phyloP scores from a whole-genome alignment of 148 eudicot genomes.

The Limonium bicolor region DNA sequence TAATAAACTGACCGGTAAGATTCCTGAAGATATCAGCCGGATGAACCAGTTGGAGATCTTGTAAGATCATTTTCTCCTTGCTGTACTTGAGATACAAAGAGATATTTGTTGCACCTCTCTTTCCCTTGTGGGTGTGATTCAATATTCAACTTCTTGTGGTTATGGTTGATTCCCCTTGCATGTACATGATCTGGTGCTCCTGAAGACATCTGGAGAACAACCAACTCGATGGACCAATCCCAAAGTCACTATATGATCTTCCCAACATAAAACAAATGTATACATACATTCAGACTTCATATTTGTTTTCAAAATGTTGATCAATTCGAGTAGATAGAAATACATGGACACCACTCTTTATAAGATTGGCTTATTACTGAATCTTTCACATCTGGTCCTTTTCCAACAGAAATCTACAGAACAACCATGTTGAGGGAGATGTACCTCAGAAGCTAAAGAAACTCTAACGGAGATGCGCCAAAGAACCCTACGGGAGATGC shows the following conservation, averaged over 20 bases:
- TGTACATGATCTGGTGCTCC: no score
- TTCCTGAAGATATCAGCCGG: constrained; percentile 53
- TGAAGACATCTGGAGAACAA: constrained; percentile 75
- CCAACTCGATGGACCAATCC: constrained; percentile 58
- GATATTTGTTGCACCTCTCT: no score
- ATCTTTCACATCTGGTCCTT: no score
- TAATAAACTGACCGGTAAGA: constrained; percentile 49
- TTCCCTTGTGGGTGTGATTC: constrained; percentile 5
- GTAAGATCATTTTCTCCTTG: constrained; percentile 22
- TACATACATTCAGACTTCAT: background rate
- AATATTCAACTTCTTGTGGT: no score
- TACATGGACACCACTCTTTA: background rate
- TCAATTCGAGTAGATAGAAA: background rate
- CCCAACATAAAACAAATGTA: constrained; percentile 66
- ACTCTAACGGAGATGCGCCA: no score
- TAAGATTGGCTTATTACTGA: background rate
- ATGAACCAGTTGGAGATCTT: constrained; percentile 35
- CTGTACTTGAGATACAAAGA: background rate
- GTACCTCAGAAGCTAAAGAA: constrained; percentile 27
- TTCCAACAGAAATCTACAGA: constrained; percentile 39
- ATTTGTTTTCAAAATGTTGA: background rate
- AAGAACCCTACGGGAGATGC: no score
- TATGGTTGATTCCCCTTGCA: no score
- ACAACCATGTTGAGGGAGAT: constrained; percentile 35
- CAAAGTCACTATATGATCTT: constrained; percentile 39